A percentile compares a stretch with the other conserved stretches of the same genome.
These are phyloP conservation scores for Xerocomellus chrysenteron DNA, from an alignment of 768 basidiomycete species.

Conservation along the genomic window DNA sequence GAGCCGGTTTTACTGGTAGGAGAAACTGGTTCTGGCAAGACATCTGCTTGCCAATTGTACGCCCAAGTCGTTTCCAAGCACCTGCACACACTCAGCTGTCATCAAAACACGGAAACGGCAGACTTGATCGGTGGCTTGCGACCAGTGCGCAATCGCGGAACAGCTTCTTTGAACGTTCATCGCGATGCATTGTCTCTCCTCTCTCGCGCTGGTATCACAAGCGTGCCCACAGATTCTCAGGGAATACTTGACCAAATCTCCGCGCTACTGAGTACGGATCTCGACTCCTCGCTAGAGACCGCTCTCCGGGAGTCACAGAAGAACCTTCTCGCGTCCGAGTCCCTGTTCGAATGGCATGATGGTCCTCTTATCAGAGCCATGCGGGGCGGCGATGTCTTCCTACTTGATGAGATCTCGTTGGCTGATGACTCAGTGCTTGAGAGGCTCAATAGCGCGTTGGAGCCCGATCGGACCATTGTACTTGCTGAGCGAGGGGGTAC, in stretches of 20 bases:
- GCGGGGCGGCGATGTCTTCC: slow-evolving; percentile 77
- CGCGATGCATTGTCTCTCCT: slow-evolving; percentile 45
- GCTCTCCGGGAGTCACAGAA: slow-evolving; percentile 44
- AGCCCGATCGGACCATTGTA: slow-evolving; percentile 82
- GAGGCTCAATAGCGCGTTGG: slow-evolving; percentile 95
- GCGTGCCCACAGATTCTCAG: slow-evolving; percentile 21
- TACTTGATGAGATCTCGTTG: slow-evolving; percentile 95
- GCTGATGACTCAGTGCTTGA: slow-evolving; percentile 98
- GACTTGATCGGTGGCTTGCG: slow-evolving; percentile 93
- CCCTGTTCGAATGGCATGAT: slow-evolving; percentile 96
- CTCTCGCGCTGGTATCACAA: slow-evolving; percentile 38
- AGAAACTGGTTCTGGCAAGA: slow-evolving; percentile 97
- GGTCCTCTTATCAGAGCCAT: slow-evolving; percentile 96
- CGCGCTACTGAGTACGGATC: slow-evolving; percentile 19
- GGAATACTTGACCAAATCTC: slow-evolving; percentile 28
- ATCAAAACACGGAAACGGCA: slow-evolving; percentile 97
- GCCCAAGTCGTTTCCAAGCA: slow-evolving; percentile 61
- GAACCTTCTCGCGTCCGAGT: slow-evolving; percentile 51
- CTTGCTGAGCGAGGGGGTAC: slow-evolving; percentile 90
- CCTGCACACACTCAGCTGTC: slow-evolving; percentile 84
- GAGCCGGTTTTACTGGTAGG: slow-evolving; percentile 96
- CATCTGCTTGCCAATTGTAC: slow-evolving; percentile 90
- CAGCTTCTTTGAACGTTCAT: slow-evolving; percentile 49
- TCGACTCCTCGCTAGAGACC: slow-evolving; percentile 32
- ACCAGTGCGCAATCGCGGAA: slow-evolving; percentile 75